Evolutionary conservation across 345 rosid genomes (phyloP).

Genomic region (Erysimum cheiranthoides): DNA sequence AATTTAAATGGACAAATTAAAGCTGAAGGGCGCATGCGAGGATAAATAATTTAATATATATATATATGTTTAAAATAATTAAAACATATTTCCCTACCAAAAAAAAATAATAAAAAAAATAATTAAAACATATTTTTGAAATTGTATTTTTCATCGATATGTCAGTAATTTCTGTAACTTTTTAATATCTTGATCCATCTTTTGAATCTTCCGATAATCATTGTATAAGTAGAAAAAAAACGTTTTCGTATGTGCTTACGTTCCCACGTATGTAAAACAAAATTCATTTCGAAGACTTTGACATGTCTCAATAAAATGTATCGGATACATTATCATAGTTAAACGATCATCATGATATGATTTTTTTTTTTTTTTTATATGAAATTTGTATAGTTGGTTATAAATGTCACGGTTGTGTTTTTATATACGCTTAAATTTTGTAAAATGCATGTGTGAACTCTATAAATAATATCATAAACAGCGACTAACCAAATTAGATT

Average conservation of each 20-base stretch:
- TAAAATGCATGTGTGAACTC: background rate
- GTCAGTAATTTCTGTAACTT: background rate
- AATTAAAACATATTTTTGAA: background rate
- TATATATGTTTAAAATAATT: too few relatives aligned
- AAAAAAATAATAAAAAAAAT: too few relatives aligned
- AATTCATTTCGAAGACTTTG: background rate
- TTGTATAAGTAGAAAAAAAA: background rate
- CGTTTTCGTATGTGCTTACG: slow-evolving; percentile 2
- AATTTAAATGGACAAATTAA: too few relatives aligned
- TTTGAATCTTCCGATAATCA: background rate
- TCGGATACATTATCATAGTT: background rate
- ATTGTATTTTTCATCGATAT: background rate
- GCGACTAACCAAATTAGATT: background rate
- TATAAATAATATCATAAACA: background rate
- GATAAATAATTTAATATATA: too few relatives aligned
- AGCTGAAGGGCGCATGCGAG: too few relatives aligned
- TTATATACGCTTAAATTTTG: background rate
- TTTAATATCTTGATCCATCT: background rate
- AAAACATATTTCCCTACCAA: too few relatives aligned
- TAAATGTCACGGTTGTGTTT: background rate
- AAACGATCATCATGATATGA: background rate
- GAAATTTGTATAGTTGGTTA: background rate
- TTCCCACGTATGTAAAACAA: background rate
- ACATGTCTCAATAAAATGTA: background rate
- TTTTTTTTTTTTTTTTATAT: too few relatives aligned